These are phyloP conservation scores for Drosera capensis DNA, from an alignment of 148 eudicot genomes.

Conservation along the genomic window DNA sequence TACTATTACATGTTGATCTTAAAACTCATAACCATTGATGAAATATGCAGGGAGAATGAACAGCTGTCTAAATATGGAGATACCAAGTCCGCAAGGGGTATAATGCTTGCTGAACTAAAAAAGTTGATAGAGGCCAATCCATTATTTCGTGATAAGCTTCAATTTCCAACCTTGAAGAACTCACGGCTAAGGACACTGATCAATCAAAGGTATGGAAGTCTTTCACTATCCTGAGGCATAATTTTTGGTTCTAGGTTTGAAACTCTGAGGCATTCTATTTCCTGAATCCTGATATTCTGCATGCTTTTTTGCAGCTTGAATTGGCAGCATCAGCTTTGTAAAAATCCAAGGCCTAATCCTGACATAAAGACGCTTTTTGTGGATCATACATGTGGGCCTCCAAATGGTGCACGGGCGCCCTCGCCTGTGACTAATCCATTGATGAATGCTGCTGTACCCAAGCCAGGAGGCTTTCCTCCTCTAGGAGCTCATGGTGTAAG, in stretches of 20 bases:
- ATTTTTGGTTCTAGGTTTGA: no score
- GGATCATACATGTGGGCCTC: slow-evolving; percentile 34
- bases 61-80: slow-evolving; percentile 27
- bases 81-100: slow-evolving; percentile 23
- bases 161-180: slow-evolving; percentile 19
- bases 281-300: no score
- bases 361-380: slow-evolving; percentile 40
- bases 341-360: slow-evolving; percentile 36
- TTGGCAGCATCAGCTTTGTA: slow-evolving; percentile 52
- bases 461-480: slow-evolving; percentile 29
- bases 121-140: slow-evolving; percentile 38
- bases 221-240: no score
- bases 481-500: slow-evolving; percentile 51
- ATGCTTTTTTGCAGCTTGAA: slow-evolving; percentile 27
- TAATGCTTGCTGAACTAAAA: slow-evolving; percentile 23
- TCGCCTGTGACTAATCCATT: slow-evolving; percentile 24
- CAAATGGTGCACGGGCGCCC: slow-evolving; percentile 29
- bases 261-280: no score
- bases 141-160: slow-evolving; percentile 25
- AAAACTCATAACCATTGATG: not conserved
- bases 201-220: not conserved
- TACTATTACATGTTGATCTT: no score
- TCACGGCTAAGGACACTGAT: slow-evolving; percentile 20
- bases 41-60: slow-evolving; percentile 25
- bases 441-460: slow-evolving; percentile 17